Evolutionary conservation across 495 filamentous ascomycete genomes (phyloP).

Genomic region (Podospora conica): DNA sequence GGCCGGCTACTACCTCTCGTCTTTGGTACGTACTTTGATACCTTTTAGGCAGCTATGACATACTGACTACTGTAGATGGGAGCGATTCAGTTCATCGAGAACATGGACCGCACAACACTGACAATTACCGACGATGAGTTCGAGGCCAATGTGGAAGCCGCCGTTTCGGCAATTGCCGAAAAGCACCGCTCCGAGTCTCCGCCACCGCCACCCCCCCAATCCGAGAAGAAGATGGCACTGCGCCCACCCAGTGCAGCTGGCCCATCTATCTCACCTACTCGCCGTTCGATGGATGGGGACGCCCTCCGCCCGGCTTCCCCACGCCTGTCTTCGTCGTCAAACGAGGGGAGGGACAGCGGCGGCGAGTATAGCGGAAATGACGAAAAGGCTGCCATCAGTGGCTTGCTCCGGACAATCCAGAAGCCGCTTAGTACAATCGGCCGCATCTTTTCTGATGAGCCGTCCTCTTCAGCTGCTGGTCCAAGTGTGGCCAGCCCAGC

Average conservation of each 20-base stretch:
- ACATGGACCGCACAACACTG: slow-evolving; percentile 84
- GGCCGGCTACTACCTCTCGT: slow-evolving; percentile 96
- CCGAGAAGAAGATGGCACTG: slow-evolving; percentile 58
- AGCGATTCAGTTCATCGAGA: slow-evolving; percentile 94
- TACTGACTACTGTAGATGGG: slow-evolving; percentile 58
- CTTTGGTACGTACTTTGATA: slow-evolving; percentile 55
- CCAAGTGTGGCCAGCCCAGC: slow-evolving; percentile 44
- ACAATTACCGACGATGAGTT: slow-evolving; percentile 95
- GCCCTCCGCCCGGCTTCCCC: slow-evolving; percentile 29
- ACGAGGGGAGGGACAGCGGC: slow-evolving; percentile 32
- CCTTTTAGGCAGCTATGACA: neutral
- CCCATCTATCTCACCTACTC: slow-evolving; percentile 25
- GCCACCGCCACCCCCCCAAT: slow-evolving; percentile 40
- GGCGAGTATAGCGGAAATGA: slow-evolving; percentile 43
- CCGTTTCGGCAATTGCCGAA: slow-evolving; percentile 94
- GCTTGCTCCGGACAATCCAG: slow-evolving; percentile 86
- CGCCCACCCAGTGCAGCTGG: slow-evolving; percentile 25
- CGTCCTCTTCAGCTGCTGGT: slow-evolving; percentile 29
- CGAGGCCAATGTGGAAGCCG: slow-evolving; percentile 88
- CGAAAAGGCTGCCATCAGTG: slow-evolving; percentile 75
- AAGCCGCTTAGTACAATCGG: slow-evolving; percentile 88
- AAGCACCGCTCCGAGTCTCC: slow-evolving; percentile 56
- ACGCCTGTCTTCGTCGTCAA: slow-evolving; percentile 38
- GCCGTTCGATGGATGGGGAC: slow-evolving; percentile 43
- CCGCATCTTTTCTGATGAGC: slow-evolving; percentile 91